Evolutionary conservation across 1,139 yeast species (phyloP).

Genomic region (Debaryomyces udenii): DNA sequence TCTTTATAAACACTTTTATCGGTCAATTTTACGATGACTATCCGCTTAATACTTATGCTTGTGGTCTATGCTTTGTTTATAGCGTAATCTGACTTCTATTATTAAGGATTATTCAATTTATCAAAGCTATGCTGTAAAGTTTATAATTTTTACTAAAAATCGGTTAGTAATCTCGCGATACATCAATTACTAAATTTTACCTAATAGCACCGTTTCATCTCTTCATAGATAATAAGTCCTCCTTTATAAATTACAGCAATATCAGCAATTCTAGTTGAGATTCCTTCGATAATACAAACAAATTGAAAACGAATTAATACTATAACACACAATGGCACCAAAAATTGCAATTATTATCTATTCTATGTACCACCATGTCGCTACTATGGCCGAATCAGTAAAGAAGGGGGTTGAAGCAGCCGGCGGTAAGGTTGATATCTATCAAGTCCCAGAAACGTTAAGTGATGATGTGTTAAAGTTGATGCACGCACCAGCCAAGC

Average conservation of each 20-base stretch:
- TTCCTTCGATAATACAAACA: too few species aligned
- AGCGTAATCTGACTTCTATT: neutral
- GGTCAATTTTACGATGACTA: too few species aligned
- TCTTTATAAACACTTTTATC: too few species aligned
- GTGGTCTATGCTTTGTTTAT: too few species aligned
- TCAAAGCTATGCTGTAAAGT: neutral
- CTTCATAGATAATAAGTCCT: too few species aligned
- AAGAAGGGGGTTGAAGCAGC: constrained; percentile 72
- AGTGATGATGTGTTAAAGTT: constrained; percentile 58
- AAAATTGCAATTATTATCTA: constrained; percentile 67
- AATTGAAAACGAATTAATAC: too few species aligned
- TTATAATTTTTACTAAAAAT: neutral
- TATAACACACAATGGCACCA: constrained; percentile 27
- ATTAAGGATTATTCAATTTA: constrained; percentile 1
- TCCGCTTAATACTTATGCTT: too few species aligned
- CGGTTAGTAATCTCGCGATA: constrained; percentile 1
- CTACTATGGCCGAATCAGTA: constrained; percentile 66
- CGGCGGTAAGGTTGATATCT: constrained; percentile 73
- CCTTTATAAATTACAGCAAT: too few species aligned
- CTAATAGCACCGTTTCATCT: neutral
- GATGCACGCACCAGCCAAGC: constrained; percentile 66
- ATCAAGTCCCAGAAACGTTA: constrained; percentile 81
- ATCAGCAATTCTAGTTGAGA: too few species aligned
- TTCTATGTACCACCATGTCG: constrained; percentile 81
- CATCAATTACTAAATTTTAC: constrained; percentile 1